A percentile compares a stretch with the other conserved stretches of the same genome.
Conservation (phyloP, 768 basidiomycete genomes). For the Collybia nuda region DNA sequence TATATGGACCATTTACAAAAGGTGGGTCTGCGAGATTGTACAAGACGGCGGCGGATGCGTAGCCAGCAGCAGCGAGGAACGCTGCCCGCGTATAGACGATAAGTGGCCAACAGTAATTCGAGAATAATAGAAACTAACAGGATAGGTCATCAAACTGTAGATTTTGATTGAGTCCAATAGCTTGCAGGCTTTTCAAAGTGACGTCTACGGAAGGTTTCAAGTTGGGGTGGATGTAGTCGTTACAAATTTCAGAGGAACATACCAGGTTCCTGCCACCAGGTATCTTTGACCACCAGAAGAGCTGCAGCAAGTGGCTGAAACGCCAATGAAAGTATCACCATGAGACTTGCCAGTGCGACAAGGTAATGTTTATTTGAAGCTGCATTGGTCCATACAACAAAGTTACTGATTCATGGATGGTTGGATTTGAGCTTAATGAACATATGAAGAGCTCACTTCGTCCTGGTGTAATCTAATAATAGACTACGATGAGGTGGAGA, state of each 20-base stretch:
- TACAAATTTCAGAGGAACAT: constrained; percentile 3
- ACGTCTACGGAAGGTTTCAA: constrained; percentile 23
- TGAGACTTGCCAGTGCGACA: constrained; percentile 46
- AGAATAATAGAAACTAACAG: constrained; percentile 25
- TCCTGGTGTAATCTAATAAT: constrained; percentile 53
- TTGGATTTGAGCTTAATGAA: constrained; percentile 1
- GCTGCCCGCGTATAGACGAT: constrained; percentile 24
- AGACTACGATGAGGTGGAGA: constrained; percentile 52
- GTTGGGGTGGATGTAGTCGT: not conserved
- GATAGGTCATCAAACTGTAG: constrained; percentile 46
- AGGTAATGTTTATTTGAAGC: constrained; percentile 48
- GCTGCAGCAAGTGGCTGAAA: constrained; percentile 57
- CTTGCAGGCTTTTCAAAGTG: constrained; percentile 32
- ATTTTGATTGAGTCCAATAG: constrained; percentile 45
- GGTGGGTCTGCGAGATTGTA: constrained; percentile 45
- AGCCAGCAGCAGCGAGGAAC: constrained; percentile 55
- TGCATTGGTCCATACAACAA: constrained; percentile 46
- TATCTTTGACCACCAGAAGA: constrained; percentile 45
- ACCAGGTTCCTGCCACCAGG: constrained; percentile 44
- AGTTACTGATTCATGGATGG: constrained; percentile 31
- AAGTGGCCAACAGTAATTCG: not conserved
- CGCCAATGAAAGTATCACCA: constrained; percentile 44
- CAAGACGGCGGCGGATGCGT: constrained; percentile 46
- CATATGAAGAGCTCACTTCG: constrained; percentile 33
- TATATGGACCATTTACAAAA: constrained; percentile 45